These are phyloP conservation scores for Heterobasidion irregulare DNA, from an alignment of 1,284 basidiomycete species.

Conservation along the genomic window DNA sequence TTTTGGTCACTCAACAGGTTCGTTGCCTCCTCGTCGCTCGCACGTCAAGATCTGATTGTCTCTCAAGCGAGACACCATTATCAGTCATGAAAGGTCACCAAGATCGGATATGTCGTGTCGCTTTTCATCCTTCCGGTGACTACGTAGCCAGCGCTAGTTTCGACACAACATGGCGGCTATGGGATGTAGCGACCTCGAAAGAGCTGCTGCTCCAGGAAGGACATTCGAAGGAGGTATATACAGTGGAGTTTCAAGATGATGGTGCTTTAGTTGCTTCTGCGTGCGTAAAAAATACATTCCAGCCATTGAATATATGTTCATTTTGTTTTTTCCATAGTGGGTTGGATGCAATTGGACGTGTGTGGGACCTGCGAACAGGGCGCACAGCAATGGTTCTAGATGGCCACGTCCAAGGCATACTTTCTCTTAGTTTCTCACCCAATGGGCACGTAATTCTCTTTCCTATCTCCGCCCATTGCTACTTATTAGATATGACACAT, in stretches of 20 bases:
- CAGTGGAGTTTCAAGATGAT: slow-evolving; percentile 93
- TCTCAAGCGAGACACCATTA: slow-evolving; percentile 65
- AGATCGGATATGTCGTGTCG: slow-evolving; percentile 86
- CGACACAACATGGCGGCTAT: slow-evolving; percentile 97
- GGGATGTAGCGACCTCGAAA: slow-evolving; percentile 80
- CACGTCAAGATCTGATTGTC: not conserved
- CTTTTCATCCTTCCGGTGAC: slow-evolving; percentile 91
- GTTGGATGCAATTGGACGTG: slow-evolving; percentile 91
- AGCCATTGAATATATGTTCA: not conserved
- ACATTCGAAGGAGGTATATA: slow-evolving; percentile 95
- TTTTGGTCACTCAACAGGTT: slow-evolving; percentile 87
- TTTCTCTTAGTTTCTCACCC: slow-evolving; percentile 88
- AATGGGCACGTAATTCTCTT: slow-evolving; percentile 67
- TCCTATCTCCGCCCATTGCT: not conserved
- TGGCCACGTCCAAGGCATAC: slow-evolving; percentile 93
- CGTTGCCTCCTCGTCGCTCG: slow-evolving; percentile 8
- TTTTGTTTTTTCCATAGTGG: slow-evolving; percentile 46
- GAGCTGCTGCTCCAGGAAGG: slow-evolving; percentile 93
- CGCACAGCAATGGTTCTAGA: slow-evolving; percentile 97
- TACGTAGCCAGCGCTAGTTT: slow-evolving; percentile 95
- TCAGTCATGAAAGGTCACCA: slow-evolving; percentile 83
- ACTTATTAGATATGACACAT: slow-evolving; percentile 5
- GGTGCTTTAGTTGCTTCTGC: slow-evolving; percentile 91
- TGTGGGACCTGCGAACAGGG: slow-evolving; percentile 96
- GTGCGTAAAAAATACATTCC: slow-evolving; percentile 32